Base-by-base conservation (phyloP, 805 yeast genomes). In the Pichia membranifaciens region DNA sequence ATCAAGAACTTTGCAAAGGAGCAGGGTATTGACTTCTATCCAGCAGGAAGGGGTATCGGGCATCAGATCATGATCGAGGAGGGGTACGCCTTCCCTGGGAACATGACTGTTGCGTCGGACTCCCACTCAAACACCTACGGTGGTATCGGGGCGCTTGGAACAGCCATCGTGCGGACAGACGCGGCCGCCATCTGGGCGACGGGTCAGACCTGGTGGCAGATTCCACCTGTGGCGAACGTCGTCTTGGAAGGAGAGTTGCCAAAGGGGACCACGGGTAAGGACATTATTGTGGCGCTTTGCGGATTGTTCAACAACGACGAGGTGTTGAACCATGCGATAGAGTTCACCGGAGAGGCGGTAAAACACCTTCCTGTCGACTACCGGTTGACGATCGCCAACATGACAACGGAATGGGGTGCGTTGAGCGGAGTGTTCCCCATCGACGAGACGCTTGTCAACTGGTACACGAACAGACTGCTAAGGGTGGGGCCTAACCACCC, bases 181-280 rank as follows among this genome's bases (percentile, higher is more conserved):
- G 99, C 98, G 20, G 99, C 99, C 4, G 81, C 97, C 9, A 91
- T 93, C 55, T 93, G 99, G 99, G 98, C 99, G 12, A 93, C 99
- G 0, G 98, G 98, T 36, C 95, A 89, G 70, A 93, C 99, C 3
- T 93, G 99, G 99, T 93, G 99, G 99, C 99, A 95, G 77, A 87
- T 93, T 47, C 99, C 99, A 3, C 98, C 99, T 0, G 98, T 93
- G 21, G 99, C 98, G 32, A 80, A 82, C 59, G 98, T 93, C 9
- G 95, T 87, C 65, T 75, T 93, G 47, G 72, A 76, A 54, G 96
- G 96, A 38, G 67, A 77, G 55, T 75, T 93, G 49, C 96, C 95
- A 12, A 68, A 75, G 43, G 96, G 96, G 16, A 89, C 87, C 16
- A 81, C 96, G 3, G 99, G 99, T 52, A 93, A 93, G 67, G 99